phyloP scores from a whole-genome alignment of 164 flowering plant species.

The Cinnamomum chago region DNA sequence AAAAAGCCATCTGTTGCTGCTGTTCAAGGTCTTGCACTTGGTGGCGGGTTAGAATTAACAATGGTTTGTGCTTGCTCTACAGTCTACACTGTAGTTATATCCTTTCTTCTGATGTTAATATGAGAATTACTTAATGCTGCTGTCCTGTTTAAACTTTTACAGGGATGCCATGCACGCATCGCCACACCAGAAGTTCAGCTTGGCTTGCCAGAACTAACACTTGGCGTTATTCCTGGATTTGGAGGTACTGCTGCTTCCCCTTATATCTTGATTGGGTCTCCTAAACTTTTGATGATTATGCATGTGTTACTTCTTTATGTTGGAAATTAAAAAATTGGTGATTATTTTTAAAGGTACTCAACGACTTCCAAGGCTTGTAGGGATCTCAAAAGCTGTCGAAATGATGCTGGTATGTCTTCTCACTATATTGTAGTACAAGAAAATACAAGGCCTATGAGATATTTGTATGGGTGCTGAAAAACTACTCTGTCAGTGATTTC shows the following conservation, averaged over 20 bases:
- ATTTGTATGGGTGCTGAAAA: not conserved
- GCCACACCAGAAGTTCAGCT: slow-evolving; percentile 74
- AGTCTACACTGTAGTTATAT: not conserved
- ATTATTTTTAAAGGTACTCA: slow-evolving; percentile 69
- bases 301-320: not conserved
- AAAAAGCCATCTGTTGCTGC: slow-evolving; percentile 94
- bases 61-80: slow-evolving; percentile 49
- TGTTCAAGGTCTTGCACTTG: slow-evolving; percentile 89
- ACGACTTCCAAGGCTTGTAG: slow-evolving; percentile 93
- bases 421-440: too few species aligned
- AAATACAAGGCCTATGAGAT: not conserved
- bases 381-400: slow-evolving; percentile 76
- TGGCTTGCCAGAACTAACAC: slow-evolving; percentile 88
- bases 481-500: not conserved
- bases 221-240: slow-evolving; percentile 88
- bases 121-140: too few species aligned
- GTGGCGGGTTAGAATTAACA: slow-evolving; percentile 92
- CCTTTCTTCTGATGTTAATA: not conserved
- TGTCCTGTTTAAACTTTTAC: slow-evolving; percentile 5
- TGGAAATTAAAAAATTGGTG: not conserved
- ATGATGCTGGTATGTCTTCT: slow-evolving; percentile 75
- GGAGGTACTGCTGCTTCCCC: slow-evolving; percentile 57
- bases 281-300: not conserved
- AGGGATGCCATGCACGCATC: slow-evolving; percentile 96
- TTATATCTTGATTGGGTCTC: not conserved